Evolutionary conservation across 1,139 yeast species (phyloP), one percentile per base, ranked within the genome.

Genomic region (Yamadazyma atmosphaerica): DNA sequence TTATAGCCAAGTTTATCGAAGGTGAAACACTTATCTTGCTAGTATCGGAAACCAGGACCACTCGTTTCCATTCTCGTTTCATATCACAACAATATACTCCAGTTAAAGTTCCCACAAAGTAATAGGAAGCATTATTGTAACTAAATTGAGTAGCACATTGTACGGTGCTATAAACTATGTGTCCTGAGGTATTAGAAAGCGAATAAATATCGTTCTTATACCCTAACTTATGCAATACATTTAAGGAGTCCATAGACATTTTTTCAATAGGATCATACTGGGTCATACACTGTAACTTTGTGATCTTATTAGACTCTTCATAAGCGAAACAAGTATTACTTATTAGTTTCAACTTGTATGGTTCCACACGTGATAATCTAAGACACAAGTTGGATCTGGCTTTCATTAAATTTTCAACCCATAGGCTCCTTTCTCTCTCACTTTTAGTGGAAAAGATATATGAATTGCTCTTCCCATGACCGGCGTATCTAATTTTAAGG

Each of bases 271-370:
- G 85, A 23, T 87, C 86, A 13, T 77, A 74, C n/a, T 77, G 72
- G 0, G 83, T 74, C 40, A 80, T 74, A 1, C 82, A 65, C 2
- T 86, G 89, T 32, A 85, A 56, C 46, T 78, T 80, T 3, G 58
- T 55, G 0, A 86, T 77, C n/a, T 73, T 68, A 36, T 70, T 74
- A 8, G 68, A 60, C 5, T 68, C 72, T 15, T 81, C 86, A 55
- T 84, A 86, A 1, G 81, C 84, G 61, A 86, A 86, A 39, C 74
- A 74, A 22, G 77, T 68, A 47, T 81, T 83, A 7, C 86, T 69
- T 9, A 87, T 56, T 10, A 78, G 68, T 24, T 65, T 61, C 17
- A 85, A 55, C 8, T 65, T 54, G 52, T 82, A 83, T 0, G 88
- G 84, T 43, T 78, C 86, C 0, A 72, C 58, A 21, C 61, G 67